Conservation (phyloP, 2,329 filamentous ascomycete genomes). For the Didymosphaeria variabile region DNA sequence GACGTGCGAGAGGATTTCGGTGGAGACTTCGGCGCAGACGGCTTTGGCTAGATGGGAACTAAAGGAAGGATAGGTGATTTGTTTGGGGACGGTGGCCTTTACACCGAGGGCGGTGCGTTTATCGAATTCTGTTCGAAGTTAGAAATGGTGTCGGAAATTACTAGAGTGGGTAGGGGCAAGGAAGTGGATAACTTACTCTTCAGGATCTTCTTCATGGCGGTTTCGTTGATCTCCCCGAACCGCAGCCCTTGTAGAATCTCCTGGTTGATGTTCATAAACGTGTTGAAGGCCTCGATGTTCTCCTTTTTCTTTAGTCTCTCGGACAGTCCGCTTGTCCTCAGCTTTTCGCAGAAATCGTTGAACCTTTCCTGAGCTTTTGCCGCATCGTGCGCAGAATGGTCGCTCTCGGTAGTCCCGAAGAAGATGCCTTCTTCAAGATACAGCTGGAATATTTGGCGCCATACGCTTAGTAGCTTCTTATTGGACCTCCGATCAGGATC, state of each 20-base stretch:
- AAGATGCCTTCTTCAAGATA: conserved; percentile 84
- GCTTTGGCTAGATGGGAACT: conserved; percentile 76
- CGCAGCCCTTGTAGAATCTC: conserved; percentile 80
- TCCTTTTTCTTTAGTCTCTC: conserved; percentile 70
- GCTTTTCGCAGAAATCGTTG: conserved; percentile 74
- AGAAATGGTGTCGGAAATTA: no score
- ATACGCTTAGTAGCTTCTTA: conserved; percentile 72
- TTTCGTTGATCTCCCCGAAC: conserved; percentile 85
- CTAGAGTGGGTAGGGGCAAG: background rate
- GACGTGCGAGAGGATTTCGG: conserved; percentile 75
- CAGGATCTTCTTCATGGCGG: conserved; percentile 81
- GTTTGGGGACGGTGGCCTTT: conserved; percentile 68
- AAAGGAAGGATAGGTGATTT: conserved; percentile 64
- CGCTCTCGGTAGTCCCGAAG: conserved; percentile 78
- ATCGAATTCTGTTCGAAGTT: conserved; percentile 74
- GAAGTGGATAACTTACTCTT: conserved; percentile 69
- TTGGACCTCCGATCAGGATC: conserved; percentile 70
- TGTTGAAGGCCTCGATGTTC: conserved; percentile 70
- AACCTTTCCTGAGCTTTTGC: conserved; percentile 72
- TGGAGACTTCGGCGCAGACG: conserved; percentile 77
- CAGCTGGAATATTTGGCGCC: conserved; percentile 83
- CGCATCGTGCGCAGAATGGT: conserved; percentile 73
- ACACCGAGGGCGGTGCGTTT: conserved; percentile 81
- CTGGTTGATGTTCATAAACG: conserved; percentile 77
- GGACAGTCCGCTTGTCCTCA: conserved; percentile 67